Base-by-base conservation (phyloP, 345 rosid species). In the Pugionium dolabratum region DNA sequence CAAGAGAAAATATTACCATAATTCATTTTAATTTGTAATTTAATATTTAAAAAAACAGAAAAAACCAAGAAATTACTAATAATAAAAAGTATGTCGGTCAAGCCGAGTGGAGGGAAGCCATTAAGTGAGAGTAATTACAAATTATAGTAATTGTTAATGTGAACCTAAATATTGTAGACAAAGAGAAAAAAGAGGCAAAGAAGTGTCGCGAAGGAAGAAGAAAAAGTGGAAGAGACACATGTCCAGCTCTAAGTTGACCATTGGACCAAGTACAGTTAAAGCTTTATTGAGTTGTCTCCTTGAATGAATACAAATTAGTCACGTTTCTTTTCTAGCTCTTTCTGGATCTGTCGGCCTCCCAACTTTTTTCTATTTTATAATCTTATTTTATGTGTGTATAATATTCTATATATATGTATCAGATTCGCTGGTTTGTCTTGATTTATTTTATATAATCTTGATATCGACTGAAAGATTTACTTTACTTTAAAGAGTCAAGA, bases 291-390 rank as follows among this genome's bases (percentile, higher is more conserved):
- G 9, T 71, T 56, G 70, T 64, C 75, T 71, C 70, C 64, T 71
- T 64, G 46, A 57, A 47, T 64, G 59, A 71, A 63, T 64, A 71
- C 58, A 71, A 71, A 64, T 32, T 26, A 4, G 45, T 41, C 65
- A 71, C 75, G 64, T 64, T 54, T 63, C 70, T 63, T 56, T 64
- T 71, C 75, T 71, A 64, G 69, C 69, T 47, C 70, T 6, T 63
- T 71, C 75, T 48, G 69, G 62, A 70, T 70, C 69, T 62, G 75
- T 44, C 68, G 62, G 75, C 3, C 69, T 53, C 63, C 42, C 18
- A 18, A 18, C 18, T 18, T 18, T 18, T 18, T 18, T 18, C 4
- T 32, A 32, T 32, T 32, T 32, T 32, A 32, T 32, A 32, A 4
- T 32, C 4, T 32, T 32, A 18, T 18, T 18, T 18, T 18, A 18